Evolutionary conservation across 2,329 filamentous ascomycete species (phyloP).

Genomic region (Botryotinia calthae): DNA sequence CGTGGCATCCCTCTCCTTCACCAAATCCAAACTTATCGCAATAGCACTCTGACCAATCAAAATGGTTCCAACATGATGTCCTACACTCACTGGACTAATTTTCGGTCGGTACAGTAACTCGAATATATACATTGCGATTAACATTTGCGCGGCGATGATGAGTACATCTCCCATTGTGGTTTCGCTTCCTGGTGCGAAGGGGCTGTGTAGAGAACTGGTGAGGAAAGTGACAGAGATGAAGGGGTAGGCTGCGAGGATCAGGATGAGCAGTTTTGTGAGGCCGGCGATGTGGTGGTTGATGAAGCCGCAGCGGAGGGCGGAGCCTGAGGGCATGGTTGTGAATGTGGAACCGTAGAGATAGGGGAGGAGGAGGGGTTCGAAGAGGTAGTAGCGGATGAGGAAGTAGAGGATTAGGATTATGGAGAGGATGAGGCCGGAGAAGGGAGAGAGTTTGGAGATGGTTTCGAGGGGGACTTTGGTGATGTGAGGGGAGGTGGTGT

Average conservation of each 20-base stretch:
- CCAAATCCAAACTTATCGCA: slow-evolving; percentile 39
- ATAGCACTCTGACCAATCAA: slow-evolving; percentile 44
- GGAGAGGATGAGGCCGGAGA: slow-evolving; percentile 34
- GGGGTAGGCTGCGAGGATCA: slow-evolving; percentile 44
- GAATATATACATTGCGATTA: slow-evolving; percentile 48
- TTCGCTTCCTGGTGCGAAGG: slow-evolving; percentile 33
- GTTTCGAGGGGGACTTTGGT: slow-evolving; percentile 29
- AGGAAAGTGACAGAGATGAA: slow-evolving; percentile 43
- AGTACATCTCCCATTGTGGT: slow-evolving; percentile 45
- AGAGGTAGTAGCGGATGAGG: slow-evolving; percentile 38
- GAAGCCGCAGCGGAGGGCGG: slow-evolving; percentile 42
- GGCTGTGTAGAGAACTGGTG: slow-evolving; percentile 37
- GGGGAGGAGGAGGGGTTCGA: slow-evolving; percentile 43
- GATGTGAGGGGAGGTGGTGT: slow-evolving; percentile 27
- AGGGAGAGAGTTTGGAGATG: slow-evolving; percentile 34
- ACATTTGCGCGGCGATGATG: slow-evolving; percentile 42
- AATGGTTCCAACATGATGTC: slow-evolving; percentile 42
- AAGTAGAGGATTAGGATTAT: slow-evolving; percentile 36
- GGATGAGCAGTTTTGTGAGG: slow-evolving; percentile 42
- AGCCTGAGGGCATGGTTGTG: slow-evolving; percentile 36
- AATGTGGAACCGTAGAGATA: slow-evolving; percentile 41
- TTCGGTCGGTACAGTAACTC: slow-evolving; percentile 45
- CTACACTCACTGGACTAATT: slow-evolving; percentile 43
- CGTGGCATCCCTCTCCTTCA: slow-evolving; percentile 33
- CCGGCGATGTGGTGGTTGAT: slow-evolving; percentile 49